Percentiles rank a stretch among this genome's conserved stretches.
These are phyloP conservation scores for Pachysandra terminalis DNA, from an alignment of 164 flowering plant genomes.

Conservation along the genomic window DNA sequence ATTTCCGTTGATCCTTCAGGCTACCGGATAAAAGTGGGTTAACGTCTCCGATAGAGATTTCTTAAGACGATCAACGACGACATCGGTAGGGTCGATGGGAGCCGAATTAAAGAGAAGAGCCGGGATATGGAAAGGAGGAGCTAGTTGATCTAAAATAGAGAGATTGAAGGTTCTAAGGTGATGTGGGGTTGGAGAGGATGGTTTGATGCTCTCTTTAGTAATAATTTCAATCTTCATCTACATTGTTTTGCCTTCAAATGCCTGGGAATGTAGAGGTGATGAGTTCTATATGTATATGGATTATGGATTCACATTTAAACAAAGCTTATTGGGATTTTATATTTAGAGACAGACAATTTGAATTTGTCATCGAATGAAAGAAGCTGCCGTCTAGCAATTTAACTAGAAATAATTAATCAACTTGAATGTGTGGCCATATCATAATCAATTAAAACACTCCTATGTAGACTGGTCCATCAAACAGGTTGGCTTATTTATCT, in stretches of 20 bases:
- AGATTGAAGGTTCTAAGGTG: conserved; percentile 18
- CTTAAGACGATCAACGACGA: not conserved
- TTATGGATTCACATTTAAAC: too few species aligned
- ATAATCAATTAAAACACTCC: too few species aligned
- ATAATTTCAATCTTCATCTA: conserved; percentile 9
- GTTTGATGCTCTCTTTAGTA: conserved; percentile 23
- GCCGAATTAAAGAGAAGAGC: conserved; percentile 16
- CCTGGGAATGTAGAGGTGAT: too few species aligned
- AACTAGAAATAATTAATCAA: too few species aligned
- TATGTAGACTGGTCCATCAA: too few species aligned
- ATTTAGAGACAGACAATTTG: too few species aligned
- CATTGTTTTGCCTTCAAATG: not conserved
- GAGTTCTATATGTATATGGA: too few species aligned
- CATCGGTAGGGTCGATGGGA: not conserved
- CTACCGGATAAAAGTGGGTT: not conserved
- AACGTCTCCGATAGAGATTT: not conserved
- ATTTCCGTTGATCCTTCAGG: not conserved
- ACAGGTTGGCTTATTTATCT: too few species aligned
- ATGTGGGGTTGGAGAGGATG: conserved; percentile 34
- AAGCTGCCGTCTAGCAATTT: too few species aligned
- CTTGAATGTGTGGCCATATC: too few species aligned
- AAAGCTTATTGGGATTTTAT: too few species aligned
- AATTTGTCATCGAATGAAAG: too few species aligned
- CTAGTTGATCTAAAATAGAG: conserved; percentile 29
- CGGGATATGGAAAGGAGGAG: conserved; percentile 10